These are phyloP conservation scores for Wickerhamomyces ciferrii DNA, from an alignment of 805 yeast species.

Conservation along the genomic window DNA sequence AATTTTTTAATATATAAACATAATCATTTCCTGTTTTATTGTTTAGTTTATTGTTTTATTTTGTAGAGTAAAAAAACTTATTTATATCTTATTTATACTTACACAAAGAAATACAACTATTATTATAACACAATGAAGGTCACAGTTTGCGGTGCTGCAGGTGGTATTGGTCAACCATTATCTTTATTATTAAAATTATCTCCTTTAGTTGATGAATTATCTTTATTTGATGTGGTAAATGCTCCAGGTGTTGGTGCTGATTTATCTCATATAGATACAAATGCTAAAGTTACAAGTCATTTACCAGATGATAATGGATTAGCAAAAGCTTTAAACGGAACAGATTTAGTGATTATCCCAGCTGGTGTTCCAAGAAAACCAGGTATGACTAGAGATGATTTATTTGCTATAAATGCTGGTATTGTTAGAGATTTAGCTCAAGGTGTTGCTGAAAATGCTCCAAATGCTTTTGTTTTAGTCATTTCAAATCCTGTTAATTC, in stretches of 20 bases:
- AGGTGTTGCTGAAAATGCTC: constrained; percentile 60
- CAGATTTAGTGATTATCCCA: constrained; percentile 85
- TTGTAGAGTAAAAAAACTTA: no score
- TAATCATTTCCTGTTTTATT: not conserved
- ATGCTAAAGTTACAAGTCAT: constrained; percentile 58
- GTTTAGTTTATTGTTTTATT: not conserved
- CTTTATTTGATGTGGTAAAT: constrained; percentile 69
- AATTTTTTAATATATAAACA: not conserved
- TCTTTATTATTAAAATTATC: constrained; percentile 64
- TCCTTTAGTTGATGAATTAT: constrained; percentile 64
- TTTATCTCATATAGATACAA: constrained; percentile 73
- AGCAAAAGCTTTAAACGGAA: constrained; percentile 62
- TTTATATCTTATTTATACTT: not conserved
- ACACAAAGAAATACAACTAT: not conserved
- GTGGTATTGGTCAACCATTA: constrained; percentile 78
- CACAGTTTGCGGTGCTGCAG: constrained; percentile 78
- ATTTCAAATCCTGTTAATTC: constrained; percentile 84
- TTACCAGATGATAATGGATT: constrained; percentile 65
- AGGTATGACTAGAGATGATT: constrained; percentile 85
- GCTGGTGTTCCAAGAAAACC: constrained; percentile 91
- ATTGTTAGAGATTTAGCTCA: constrained; percentile 74
- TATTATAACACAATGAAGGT: constrained; percentile 39
- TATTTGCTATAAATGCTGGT: constrained; percentile 79
- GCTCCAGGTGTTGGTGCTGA: constrained; percentile 83
- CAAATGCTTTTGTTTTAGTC: constrained; percentile 60